phyloP scores from a whole-genome alignment of 179 eudicot genomes.

The Beta corolliflora region DNA sequence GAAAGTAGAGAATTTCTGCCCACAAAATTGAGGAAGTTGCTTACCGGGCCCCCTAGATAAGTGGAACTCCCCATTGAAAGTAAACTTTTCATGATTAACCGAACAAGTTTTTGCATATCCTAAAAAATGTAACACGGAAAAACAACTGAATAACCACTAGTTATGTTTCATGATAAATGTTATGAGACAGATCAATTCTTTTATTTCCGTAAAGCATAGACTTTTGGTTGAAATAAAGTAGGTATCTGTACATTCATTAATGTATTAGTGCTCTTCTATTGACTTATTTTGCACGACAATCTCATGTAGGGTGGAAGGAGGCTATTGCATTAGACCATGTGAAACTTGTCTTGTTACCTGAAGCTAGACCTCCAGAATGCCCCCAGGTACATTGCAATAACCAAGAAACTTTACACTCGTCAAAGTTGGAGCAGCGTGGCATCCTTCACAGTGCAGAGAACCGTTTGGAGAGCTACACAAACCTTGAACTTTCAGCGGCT shows the following conservation, averaged over 20 bases:
- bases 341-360: constrained; percentile 44
- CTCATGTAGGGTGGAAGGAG: constrained; percentile 77
- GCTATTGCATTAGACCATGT: constrained; percentile 63
- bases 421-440: constrained; percentile 26
- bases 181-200: neutral
- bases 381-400: constrained; percentile 27
- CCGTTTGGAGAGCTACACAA: constrained; percentile 9
- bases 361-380: constrained; percentile 37
- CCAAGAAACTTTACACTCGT: constrained; percentile 24
- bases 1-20: too few species aligned
- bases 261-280: neutral
- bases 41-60: too few species aligned
- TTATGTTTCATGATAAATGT: neutral
- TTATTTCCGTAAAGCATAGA: neutral
- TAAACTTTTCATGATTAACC: too few species aligned
- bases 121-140: too few species aligned
- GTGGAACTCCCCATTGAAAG: too few species aligned
- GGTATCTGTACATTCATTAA: neutral
- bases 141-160: too few species aligned
- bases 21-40: too few species aligned
- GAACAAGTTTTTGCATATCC: too few species aligned
- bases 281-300: constrained; percentile 4
- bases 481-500: constrained; percentile 27
- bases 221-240: neutral
- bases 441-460: constrained; percentile 36